Evolutionary conservation across 1,139 yeast genomes (phyloP), one percentile per base, ranked within the genome.

Genomic region (Geotrichum siamense): DNA sequence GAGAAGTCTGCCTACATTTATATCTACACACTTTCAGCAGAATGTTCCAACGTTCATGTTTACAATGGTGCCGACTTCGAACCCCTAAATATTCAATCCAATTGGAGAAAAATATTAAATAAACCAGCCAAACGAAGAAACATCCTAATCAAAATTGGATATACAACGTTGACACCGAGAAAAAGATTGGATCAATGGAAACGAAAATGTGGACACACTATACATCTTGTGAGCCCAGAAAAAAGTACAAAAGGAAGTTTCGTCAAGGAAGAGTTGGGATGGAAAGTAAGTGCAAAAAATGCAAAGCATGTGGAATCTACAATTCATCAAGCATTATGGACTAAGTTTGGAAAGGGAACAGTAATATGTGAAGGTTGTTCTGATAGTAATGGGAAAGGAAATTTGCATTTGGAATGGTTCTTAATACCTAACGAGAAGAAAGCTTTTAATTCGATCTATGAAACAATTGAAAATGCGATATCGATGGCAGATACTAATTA

Each of bases 401-500:
- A 3, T 3, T n/a, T n/a, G 12, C 31, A 27, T 21, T n/a, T 36
- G 6, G 39, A 27, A n/a, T 27, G 30, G 39, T 36, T 25, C 23
- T 25, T 36, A 13, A 19, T 36, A 8, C 39, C 31, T n/a, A 36
- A 19, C 19, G 16, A 25, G 8, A 10, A 13, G n/a, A 34, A 34
- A 13, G 28, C 6, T 3, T 21, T 33, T 12, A 8, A 19, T 20
- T 8, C n/a, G 5, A 13, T 33, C 4, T 33, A 33, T 20, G 15
- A 9, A 8, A 5, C 9, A 12, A 13, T 33, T 6, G 37, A 33
- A 9, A 21, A 19, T 9, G 13, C n/a, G n/a, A n/a, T n/a, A n/a
- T n/a, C n/a, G n/a, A n/a, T n/a, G n/a, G n/a, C n/a, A n/a, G n/a
- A n/a, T n/a, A n/a, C n/a, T 20, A 25, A 36, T 36, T 15, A 17